A percentile compares a stretch with the other conserved stretches of the same genome.
These are phyloP conservation scores for Martensiomyces pterosporus DNA, from an alignment of 192 early-diverging fungal genomes.

Conservation along the genomic window DNA sequence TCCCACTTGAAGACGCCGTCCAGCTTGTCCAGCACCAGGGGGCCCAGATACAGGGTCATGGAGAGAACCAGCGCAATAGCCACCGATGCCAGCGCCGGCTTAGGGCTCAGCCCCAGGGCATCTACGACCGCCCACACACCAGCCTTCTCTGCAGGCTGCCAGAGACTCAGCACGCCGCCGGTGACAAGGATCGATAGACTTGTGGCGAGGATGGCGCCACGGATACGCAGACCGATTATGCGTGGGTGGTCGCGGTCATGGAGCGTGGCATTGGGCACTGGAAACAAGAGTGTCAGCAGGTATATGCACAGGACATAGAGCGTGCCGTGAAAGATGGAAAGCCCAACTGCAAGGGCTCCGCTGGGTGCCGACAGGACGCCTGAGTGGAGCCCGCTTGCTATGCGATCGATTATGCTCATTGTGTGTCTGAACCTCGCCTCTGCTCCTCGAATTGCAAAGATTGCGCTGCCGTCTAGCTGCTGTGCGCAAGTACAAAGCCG, in stretches of 20 bases:
- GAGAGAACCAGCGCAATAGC: conserved; percentile 15
- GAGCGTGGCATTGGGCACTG: conserved; percentile 2
- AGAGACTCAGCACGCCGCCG: background rate
- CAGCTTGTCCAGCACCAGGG: conserved; percentile 23
- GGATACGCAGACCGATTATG: conserved; percentile 28
- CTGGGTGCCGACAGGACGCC: too few species aligned
- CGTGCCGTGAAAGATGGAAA: conserved; percentile 14
- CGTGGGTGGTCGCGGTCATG: conserved; percentile 37
- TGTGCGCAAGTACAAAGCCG: too few species aligned
- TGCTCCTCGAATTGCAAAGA: too few species aligned
- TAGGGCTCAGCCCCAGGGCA: conserved; percentile 12
- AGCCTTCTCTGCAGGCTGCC: background rate
- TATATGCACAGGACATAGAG: conserved; percentile 35
- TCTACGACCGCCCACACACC: background rate
- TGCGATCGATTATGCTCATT: too few species aligned
- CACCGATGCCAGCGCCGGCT: conserved; percentile 6
- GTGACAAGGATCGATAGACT: conserved; percentile 7
- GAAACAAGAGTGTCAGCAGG: conserved; percentile 10
- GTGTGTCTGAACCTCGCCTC: too few species aligned
- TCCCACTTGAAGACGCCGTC: conserved; percentile 19
- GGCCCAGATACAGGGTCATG: conserved; percentile 24
- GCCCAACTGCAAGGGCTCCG: conserved; percentile 5
- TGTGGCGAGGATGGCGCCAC: conserved; percentile 14
- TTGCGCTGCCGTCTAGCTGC: too few species aligned
- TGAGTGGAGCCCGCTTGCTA: too few species aligned